Evolutionary conservation across 805 yeast species (phyloP).

Genomic region (Cyberlindnera misumaiensis): DNA sequence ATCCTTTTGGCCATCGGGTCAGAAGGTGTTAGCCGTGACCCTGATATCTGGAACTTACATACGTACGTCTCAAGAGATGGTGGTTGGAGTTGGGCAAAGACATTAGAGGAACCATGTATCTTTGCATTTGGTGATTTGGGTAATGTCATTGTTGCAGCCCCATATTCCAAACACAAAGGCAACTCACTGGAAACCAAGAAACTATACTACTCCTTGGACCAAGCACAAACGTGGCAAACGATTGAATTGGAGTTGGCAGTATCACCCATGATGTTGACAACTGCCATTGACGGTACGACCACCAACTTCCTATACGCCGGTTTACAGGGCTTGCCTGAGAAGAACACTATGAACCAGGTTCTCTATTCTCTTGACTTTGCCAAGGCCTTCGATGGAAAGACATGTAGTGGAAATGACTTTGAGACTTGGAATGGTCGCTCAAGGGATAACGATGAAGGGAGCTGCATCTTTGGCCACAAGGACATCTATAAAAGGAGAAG

Average conservation of each 20-base stretch:
- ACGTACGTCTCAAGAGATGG: slow-evolving; percentile 74
- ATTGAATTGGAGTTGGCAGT: slow-evolving; percentile 39
- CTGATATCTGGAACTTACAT: slow-evolving; percentile 20
- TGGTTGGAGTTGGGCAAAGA: slow-evolving; percentile 64
- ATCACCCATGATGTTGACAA: slow-evolving; percentile 38
- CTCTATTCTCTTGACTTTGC: slow-evolving; percentile 47
- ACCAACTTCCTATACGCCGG: slow-evolving; percentile 54
- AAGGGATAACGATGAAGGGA: slow-evolving; percentile 22
- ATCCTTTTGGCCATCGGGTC: slow-evolving; percentile 37
- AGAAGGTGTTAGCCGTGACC: slow-evolving; percentile 21
- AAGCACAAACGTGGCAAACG: slow-evolving; percentile 59
- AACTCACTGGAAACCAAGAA: slow-evolving; percentile 24
- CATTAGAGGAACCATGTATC: slow-evolving; percentile 43
- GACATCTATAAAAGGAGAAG: slow-evolving; percentile 64
- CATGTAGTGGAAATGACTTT: slow-evolving; percentile 42
- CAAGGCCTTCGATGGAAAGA: slow-evolving; percentile 40
- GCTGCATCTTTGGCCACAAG: slow-evolving; percentile 65
- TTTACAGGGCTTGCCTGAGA: slow-evolving; percentile 2
- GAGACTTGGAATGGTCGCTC: slow-evolving; percentile 59
- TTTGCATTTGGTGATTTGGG: slow-evolving; percentile 76
- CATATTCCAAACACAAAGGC: slow-evolving; percentile 24
- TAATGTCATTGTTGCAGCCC: slow-evolving; percentile 56
- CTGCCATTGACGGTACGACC: slow-evolving; percentile 70
- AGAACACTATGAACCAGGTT: slow-evolving; percentile 1
- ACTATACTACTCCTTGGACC: slow-evolving; percentile 58